phyloP scores from a whole-genome alignment of 2,329 filamentous ascomycete species.

The Alternaria tenuissima region DNA sequence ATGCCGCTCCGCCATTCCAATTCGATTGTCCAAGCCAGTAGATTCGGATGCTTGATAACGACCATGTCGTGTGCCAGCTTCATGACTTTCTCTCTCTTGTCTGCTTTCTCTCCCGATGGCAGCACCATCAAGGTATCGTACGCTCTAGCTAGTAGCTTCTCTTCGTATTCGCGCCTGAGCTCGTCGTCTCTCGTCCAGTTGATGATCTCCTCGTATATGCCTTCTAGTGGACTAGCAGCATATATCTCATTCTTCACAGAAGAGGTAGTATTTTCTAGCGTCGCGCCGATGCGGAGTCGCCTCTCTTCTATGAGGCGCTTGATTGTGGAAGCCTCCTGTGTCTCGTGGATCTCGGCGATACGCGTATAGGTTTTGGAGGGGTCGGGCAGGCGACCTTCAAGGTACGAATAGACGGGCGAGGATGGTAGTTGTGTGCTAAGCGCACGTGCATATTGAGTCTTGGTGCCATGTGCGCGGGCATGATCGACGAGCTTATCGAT shows the following conservation, averaged over 20 bases:
- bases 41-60: slow-evolving; percentile 90
- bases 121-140: slow-evolving; percentile 79
- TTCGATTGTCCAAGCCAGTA: slow-evolving; percentile 88
- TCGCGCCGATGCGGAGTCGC: slow-evolving; percentile 84
- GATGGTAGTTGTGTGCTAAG: slow-evolving; percentile 79
- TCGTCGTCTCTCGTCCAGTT: slow-evolving; percentile 92
- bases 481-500: slow-evolving; percentile 83
- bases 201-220: slow-evolving; percentile 82
- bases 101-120: slow-evolving; percentile 70
- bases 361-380: slow-evolving; percentile 82
- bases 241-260: slow-evolving; percentile 91
- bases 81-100: slow-evolving; percentile 75
- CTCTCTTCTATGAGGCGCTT: slow-evolving; percentile 90
- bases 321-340: slow-evolving; percentile 86
- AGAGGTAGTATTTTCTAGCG: slow-evolving; percentile 79
- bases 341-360: slow-evolving; percentile 83
- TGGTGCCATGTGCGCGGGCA: slow-evolving; percentile 75
- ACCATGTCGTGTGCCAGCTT: slow-evolving; percentile 91
- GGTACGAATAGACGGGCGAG: slow-evolving; percentile 78
- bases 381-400: slow-evolving; percentile 84
- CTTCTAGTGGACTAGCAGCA: slow-evolving; percentile 76
- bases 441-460: slow-evolving; percentile 76
- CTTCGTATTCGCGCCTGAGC: slow-evolving; percentile 82
- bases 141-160: slow-evolving; percentile 83
- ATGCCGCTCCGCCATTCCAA: slow-evolving; percentile 78